Conservation (phyloP, 2,329 filamentous ascomycete genomes). For the Ophiostoma sp. region DNA sequence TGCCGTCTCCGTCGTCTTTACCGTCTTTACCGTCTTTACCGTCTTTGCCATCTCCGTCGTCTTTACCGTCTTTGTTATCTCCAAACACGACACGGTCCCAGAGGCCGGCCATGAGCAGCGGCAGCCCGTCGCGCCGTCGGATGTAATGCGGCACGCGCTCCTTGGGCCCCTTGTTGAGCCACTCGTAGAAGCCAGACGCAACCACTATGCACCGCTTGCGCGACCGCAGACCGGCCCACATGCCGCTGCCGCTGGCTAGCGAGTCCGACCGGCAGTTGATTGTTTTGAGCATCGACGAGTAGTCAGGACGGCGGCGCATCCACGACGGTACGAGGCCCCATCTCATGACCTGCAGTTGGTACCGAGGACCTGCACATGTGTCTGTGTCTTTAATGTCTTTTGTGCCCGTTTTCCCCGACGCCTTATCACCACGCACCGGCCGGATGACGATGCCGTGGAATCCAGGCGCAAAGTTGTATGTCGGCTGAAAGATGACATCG, state of each 20-base stretch:
- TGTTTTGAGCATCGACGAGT: constrained; percentile 71
- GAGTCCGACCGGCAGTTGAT: constrained; percentile 96
- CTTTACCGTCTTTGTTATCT: not conserved
- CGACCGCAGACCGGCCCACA: constrained; percentile 91
- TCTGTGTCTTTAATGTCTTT: not conserved
- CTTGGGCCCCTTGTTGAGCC: constrained; percentile 72
- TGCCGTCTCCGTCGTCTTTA: constrained; percentile 49
- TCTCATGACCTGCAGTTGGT: constrained; percentile 83
- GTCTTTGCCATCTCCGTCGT: not conserved
- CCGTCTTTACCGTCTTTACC: too few species aligned
- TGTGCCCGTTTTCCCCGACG: not conserved
- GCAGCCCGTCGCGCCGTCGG: constrained; percentile 70
- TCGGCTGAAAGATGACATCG: constrained; percentile 54
- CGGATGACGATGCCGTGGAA: constrained; percentile 82
- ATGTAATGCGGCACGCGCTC: constrained; percentile 82
- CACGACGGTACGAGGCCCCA: constrained; percentile 94
- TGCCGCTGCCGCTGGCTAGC: constrained; percentile 64
- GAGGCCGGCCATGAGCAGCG: constrained; percentile 86
- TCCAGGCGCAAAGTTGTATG: constrained; percentile 89
- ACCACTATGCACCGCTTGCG: constrained; percentile 82
- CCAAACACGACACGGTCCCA: constrained; percentile 67
- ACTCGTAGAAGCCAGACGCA: constrained; percentile 93
- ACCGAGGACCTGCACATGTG: constrained; percentile 41
- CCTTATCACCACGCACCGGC: constrained; percentile 5
- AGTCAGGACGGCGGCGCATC: constrained; percentile 79